phyloP scores from a whole-genome alignment of 179 eudicot species.

The Beta corolliflora region DNA sequence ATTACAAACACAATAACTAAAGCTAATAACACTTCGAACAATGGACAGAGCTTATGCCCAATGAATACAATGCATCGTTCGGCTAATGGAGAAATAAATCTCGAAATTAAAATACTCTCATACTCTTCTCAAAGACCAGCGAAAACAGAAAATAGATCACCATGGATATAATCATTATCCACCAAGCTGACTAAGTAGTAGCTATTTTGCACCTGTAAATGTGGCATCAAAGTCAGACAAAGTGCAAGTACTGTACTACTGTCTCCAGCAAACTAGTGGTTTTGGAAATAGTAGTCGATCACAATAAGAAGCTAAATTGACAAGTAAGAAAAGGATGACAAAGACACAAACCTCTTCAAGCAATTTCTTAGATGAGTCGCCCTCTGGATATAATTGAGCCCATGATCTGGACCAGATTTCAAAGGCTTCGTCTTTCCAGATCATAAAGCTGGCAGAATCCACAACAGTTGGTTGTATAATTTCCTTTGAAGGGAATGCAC shows the following conservation, averaged over 20 bases:
- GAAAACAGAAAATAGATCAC: constrained; percentile 78
- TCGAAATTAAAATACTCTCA: background rate
- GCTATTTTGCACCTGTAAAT: constrained; percentile 72
- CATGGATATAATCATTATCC: constrained; percentile 67
- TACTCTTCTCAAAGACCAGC: constrained; percentile 39
- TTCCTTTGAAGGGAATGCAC: constrained; percentile 93
- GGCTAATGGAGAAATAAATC: background rate
- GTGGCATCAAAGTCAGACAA: background rate
- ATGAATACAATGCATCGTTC: constrained; percentile 14
- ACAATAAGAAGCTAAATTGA: background rate
- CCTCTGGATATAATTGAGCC: constrained; percentile 80
- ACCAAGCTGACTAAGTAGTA: constrained; percentile 95
- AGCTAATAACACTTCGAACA: constrained; percentile 9
- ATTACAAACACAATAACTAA: constrained; percentile 16
- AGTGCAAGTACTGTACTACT: background rate
- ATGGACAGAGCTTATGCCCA: constrained; percentile 5
- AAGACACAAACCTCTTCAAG: constrained; percentile 63
- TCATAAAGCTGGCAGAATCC: constrained; percentile 80
- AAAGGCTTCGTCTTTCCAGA: constrained; percentile 98
- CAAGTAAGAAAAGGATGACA: too few species aligned
- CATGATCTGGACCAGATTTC: constrained; percentile 90
- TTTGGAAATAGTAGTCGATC: background rate
- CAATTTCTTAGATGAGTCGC: constrained; percentile 68
- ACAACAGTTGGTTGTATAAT: constrained; percentile 94
- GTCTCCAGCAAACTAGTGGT: background rate